Evolutionary conservation across 257 asterid species (phyloP).

Genomic region (Petrea volubilis): DNA sequence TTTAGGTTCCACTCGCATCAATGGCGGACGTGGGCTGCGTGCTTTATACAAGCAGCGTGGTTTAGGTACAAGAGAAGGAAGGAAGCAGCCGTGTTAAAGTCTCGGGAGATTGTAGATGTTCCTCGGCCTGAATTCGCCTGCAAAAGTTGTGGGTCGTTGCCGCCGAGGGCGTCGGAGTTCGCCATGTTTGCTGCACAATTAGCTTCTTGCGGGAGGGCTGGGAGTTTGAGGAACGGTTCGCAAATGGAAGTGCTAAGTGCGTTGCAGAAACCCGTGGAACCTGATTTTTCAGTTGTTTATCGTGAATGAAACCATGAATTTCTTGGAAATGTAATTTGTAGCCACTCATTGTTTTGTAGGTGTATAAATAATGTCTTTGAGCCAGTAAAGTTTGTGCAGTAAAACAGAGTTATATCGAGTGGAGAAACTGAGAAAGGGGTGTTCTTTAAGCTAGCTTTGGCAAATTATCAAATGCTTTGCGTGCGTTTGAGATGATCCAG

Average conservation of each 20-base stretch:
- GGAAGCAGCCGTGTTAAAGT: constrained; percentile 38
- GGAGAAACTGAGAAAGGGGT: background rate
- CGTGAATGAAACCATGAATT: constrained; percentile 18
- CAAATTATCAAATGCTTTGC: background rate
- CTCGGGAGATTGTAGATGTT: constrained; percentile 20
- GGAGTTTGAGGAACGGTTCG: constrained; percentile 33
- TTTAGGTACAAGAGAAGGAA: constrained; percentile 46
- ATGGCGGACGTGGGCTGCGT: constrained; percentile 85
- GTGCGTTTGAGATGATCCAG: constrained; percentile 4
- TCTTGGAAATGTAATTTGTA: no score
- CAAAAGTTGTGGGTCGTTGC: constrained; percentile 44
- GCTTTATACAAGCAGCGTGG: constrained; percentile 76
- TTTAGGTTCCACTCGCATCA: constrained; percentile 69
- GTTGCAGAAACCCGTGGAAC: constrained; percentile 62
- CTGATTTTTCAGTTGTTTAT: constrained; percentile 51
- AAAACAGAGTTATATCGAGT: background rate
- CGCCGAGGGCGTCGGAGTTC: constrained; percentile 37
- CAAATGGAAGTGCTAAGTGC: constrained; percentile 33
- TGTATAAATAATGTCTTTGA: background rate
- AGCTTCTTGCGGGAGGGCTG: constrained; percentile 37
- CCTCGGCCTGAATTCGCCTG: background rate
- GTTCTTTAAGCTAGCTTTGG: background rate
- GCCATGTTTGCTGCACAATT: constrained; percentile 38
- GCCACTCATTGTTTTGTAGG: no score
- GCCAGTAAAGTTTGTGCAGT: background rate